Evolutionary conservation across 257 asterid species (phyloP).

Genomic region (Gentiana straminea): DNA sequence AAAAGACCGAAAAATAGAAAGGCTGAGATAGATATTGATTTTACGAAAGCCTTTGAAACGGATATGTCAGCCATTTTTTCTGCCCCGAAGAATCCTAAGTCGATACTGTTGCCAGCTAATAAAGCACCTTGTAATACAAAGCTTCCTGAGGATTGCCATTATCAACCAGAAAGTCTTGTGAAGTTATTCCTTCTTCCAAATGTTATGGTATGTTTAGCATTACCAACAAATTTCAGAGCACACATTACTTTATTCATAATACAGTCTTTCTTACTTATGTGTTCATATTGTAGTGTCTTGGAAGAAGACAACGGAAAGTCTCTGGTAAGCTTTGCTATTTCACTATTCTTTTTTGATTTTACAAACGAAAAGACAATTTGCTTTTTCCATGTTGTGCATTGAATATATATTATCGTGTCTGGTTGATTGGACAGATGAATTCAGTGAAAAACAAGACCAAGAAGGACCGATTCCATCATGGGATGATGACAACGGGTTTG

Average conservation of each 20-base stretch:
- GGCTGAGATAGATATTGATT: constrained; percentile 54
- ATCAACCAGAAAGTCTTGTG: constrained; percentile 93
- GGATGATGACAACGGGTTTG: constrained; percentile 56
- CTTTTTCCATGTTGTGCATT: too few species aligned
- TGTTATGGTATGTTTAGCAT: constrained; percentile 47
- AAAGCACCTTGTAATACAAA: constrained; percentile 56
- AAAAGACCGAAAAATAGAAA: constrained; percentile 55
- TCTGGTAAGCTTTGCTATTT: constrained; percentile 32
- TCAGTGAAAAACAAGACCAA: constrained; percentile 38
- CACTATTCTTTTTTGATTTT: too few species aligned
- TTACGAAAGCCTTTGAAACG: constrained; percentile 39
- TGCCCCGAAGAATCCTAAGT: constrained; percentile 83
- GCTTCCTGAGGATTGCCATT: constrained; percentile 98
- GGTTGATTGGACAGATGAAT: constrained; percentile 36
- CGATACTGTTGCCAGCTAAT: constrained; percentile 59
- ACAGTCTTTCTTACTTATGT: constrained; percentile 1
- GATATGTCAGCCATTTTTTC: constrained; percentile 56
- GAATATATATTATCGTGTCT: background rate
- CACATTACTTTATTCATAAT: background rate
- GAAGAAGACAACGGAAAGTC: constrained; percentile 50
- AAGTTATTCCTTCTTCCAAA: constrained; percentile 80
- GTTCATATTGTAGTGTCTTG: constrained; percentile 59
- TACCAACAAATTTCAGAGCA: background rate
- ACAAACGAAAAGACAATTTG: too few species aligned
- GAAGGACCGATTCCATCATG: constrained; percentile 52